Evolutionary conservation across 768 basidiomycete genomes (phyloP).

Genomic region (Boletus vinaceobasis): DNA sequence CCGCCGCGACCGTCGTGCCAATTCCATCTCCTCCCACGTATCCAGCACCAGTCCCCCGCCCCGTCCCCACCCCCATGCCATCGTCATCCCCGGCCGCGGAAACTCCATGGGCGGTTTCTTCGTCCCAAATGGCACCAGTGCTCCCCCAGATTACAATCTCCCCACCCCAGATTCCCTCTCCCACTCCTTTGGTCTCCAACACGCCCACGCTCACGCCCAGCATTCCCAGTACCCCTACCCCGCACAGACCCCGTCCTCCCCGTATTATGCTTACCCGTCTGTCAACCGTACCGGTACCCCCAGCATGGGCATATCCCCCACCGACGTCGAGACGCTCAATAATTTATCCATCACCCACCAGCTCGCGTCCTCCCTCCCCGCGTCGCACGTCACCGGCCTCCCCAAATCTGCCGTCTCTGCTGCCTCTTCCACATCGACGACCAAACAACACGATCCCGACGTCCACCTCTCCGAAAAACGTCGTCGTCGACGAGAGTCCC

Average conservation of each 20-base stretch:
- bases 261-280: constrained; percentile 26
- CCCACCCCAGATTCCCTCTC: constrained; percentile 41
- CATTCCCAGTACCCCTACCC: constrained; percentile 23
- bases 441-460: constrained; percentile 18
- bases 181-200: constrained; percentile 32
- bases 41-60: constrained; percentile 50
- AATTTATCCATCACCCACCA: constrained; percentile 22
- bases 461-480: constrained; percentile 74
- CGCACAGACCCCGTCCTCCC: constrained; percentile 28
- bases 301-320: constrained; percentile 26
- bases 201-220: constrained; percentile 27
- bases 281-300: constrained; percentile 14
- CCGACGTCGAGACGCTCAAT: constrained; percentile 24
- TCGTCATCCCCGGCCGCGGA: constrained; percentile 57
- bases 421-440: neutral
- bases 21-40: constrained; percentile 55
- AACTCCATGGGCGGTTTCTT: constrained; percentile 33
- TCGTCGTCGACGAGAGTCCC: constrained; percentile 74
- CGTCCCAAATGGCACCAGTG: constrained; percentile 23
- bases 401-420: constrained; percentile 13
- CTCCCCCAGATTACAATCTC: constrained; percentile 39
- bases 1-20: constrained; percentile 53
- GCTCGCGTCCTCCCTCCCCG: constrained; percentile 19
- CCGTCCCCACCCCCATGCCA: constrained; percentile 55
- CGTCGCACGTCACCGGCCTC: constrained; percentile 3